Base-by-base conservation (phyloP, 2,329 filamentous ascomycete genomes). In the Alternaria sp. region DNA sequence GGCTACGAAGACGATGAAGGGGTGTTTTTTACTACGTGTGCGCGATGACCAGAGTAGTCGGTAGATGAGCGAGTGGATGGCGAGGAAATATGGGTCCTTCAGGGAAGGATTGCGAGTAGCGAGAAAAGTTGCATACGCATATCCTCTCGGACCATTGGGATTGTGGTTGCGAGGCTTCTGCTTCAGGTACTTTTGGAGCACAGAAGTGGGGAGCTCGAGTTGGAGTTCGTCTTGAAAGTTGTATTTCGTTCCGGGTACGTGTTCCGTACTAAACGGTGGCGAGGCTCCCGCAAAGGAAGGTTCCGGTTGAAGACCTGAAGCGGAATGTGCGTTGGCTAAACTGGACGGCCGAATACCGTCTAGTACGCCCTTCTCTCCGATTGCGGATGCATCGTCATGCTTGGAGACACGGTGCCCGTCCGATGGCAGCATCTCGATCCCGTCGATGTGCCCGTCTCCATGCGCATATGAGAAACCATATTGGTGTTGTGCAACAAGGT, bases 1-100 rank as follows among this genome's bases (percentile, higher is more conserved):
- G n/a, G 63, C 75, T n/a, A 79, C 77, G 57, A 75, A 79, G 49
- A 78, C 75, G 8, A 77, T 64, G 43, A 79, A 71, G 4, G 77
- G 74, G 54, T 76, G 63, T 15, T 68, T 68, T 44, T 64, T 58
- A 10, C 70, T 72, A 41, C 71, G 70, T 5, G 77, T 75, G 18
- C 66, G 66, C 1, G 68, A 68, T 4, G 75, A 72, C 76, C 77
- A 79, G 7, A 79, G 69, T 1, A 78, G 37, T 6, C 77, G 73
- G 61, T 78, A 74, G 30, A 78, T 71, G 15, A 78, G 63, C 3
- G 74, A 74, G 12, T 78, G 75, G 6, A 78, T 75, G 15, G 77
- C 75, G 37, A 79, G 65, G 60, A 73, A 79, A 64, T 79, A 79
- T 1, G 77, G 75, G 41, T 79, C 77, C 59, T 75, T 71, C 4